Evolutionary conservation across 306 rosid species (phyloP).

Genomic region (Sechiopsis laciniata): DNA sequence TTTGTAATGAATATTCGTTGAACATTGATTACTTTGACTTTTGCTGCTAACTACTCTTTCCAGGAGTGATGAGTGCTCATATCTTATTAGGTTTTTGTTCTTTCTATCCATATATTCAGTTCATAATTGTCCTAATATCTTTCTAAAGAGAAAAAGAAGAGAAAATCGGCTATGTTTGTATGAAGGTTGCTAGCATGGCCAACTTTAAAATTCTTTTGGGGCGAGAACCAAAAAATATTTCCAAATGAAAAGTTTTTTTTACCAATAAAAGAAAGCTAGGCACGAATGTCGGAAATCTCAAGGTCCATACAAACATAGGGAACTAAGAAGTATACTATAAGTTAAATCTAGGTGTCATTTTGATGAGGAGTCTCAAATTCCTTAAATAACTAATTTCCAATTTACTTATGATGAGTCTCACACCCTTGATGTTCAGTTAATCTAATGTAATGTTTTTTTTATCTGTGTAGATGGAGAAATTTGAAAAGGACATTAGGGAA

Average conservation of each 20-base stretch:
- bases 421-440: neutral
- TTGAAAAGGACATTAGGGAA: constrained; percentile 76
- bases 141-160: neutral
- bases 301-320: neutral
- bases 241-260: too few species aligned
- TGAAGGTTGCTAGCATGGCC: constrained; percentile 5
- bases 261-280: too few species aligned
- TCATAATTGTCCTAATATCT: neutral
- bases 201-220: neutral
- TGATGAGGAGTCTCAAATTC: neutral
- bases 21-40: neutral
- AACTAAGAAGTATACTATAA: neutral
- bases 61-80: neutral
- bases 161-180: neutral
- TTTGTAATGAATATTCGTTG: neutral
- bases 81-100: neutral
- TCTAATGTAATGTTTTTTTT: constrained; percentile 3
- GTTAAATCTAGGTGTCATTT: neutral
- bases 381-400: neutral
- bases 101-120: neutral
- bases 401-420: neutral
- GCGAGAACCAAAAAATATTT: neutral
- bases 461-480: constrained; percentile 79
- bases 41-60: neutral
- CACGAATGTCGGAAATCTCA: neutral